phyloP scores from a whole-genome alignment of 2,329 filamentous ascomycete genomes.

The Fusarium foetens region DNA sequence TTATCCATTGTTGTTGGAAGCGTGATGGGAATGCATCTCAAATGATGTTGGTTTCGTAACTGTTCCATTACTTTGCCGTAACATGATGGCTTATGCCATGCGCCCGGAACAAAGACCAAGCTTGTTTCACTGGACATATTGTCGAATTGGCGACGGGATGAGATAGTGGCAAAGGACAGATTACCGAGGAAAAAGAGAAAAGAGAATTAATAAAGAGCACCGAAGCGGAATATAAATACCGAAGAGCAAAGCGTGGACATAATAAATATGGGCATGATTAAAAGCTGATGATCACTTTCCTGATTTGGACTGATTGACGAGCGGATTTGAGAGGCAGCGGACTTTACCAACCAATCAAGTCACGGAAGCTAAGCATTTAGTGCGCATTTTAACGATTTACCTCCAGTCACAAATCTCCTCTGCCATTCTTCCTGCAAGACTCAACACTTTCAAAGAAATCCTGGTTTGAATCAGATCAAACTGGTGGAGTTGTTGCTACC shows the following conservation, averaged over 20 bases:
- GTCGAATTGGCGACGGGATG: rapidly evolving
- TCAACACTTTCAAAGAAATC: too few relatives aligned
- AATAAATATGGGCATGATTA: too few relatives aligned
- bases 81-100: neutral
- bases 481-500: too few relatives aligned
- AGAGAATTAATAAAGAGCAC: rapidly evolving
- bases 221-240: neutral
- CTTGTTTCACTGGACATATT: neutral
- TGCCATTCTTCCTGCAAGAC: too few relatives aligned
- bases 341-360: neutral
- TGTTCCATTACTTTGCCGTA: neutral
- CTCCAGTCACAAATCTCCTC: too few relatives aligned
- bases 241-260: rapidly evolving
- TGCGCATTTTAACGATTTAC: too few relatives aligned
- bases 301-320: neutral
- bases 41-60: neutral
- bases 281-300: neutral
- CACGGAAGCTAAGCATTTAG: too few relatives aligned
- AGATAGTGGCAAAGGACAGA: rapidly evolving
- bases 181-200: rapidly evolving
- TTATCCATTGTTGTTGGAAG: neutral
- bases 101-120: neutral
- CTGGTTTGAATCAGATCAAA: too few relatives aligned
- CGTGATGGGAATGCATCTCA: neutral
- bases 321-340: rapidly evolving